Conservation (phyloP, 768 basidiomycete genomes). For the Amanita thiersii region DNA sequence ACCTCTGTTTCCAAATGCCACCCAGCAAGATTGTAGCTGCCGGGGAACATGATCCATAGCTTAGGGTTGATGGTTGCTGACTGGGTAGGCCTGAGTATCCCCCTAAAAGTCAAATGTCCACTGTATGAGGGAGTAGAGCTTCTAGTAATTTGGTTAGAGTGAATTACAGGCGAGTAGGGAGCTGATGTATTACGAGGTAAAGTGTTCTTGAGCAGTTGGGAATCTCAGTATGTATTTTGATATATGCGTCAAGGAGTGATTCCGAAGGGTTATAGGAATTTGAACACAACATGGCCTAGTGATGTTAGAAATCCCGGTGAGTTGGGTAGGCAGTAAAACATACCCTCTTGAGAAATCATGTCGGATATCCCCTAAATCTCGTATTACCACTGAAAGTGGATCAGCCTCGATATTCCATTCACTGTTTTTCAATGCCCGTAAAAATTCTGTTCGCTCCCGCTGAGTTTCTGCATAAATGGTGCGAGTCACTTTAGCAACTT, state of each 20-base stretch:
- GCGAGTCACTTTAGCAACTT: slow-evolving; percentile 59
- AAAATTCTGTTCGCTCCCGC: slow-evolving; percentile 57
- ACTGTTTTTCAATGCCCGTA: slow-evolving; percentile 58
- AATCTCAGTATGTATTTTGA: slow-evolving; percentile 21
- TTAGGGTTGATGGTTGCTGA: slow-evolving; percentile 34
- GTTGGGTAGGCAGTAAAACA: slow-evolving; percentile 19
- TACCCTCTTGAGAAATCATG: slow-evolving; percentile 73
- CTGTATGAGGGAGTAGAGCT: slow-evolving; percentile 44
- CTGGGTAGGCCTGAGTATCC: slow-evolving; percentile 43
- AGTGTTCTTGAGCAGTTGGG: not conserved
- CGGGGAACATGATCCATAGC: slow-evolving; percentile 57
- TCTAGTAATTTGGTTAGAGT: not conserved
- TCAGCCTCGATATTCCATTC: slow-evolving; percentile 80
- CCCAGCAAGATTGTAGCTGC: slow-evolving; percentile 52
- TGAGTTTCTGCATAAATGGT: slow-evolving; percentile 91
- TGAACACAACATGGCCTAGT: slow-evolving; percentile 47
- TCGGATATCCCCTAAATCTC: slow-evolving; percentile 29
- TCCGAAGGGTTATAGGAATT: slow-evolving; percentile 53
- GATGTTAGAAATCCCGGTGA: not conserved
- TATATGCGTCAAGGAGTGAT: slow-evolving; percentile 60
- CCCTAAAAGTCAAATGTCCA: slow-evolving; percentile 63
- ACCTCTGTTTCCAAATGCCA: slow-evolving; percentile 57
- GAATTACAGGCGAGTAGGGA: not conserved
- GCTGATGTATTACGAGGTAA: slow-evolving; percentile 1
- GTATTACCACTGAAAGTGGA: slow-evolving; percentile 50